phyloP scores from a whole-genome alignment of 2,329 filamentous ascomycete species.

The Didymosphaeria variabile region DNA sequence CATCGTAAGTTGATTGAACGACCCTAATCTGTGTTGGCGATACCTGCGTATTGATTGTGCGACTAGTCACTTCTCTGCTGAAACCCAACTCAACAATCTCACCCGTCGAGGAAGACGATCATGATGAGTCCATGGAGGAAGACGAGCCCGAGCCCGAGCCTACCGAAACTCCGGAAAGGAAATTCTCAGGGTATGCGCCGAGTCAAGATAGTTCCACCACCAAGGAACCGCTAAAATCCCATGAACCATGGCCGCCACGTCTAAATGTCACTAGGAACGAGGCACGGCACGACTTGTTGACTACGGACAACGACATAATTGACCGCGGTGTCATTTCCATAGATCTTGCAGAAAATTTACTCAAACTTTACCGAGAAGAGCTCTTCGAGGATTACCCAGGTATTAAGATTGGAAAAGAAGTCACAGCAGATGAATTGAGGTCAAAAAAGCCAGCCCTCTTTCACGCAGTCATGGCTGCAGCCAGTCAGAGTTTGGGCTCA shows the following conservation, averaged over 20 bases:
- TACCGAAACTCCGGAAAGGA: constrained; percentile 23
- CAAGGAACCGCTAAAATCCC: constrained; percentile 14
- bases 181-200: constrained; percentile 25
- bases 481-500: constrained; percentile 43
- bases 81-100: constrained; percentile 32
- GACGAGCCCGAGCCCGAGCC: constrained; percentile 26
- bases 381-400: constrained; percentile 41
- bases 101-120: constrained; percentile 36
- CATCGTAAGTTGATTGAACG: constrained; percentile 18
- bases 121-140: constrained; percentile 42
- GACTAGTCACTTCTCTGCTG: constrained; percentile 40
- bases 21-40: no score
- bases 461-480: constrained; percentile 48
- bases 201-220: constrained; percentile 24
- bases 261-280: not conserved
- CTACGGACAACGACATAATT: constrained; percentile 44
- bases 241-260: constrained; percentile 2
- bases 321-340: constrained; percentile 44
- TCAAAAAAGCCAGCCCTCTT: constrained; percentile 45
- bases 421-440: constrained; percentile 42
- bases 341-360: constrained; percentile 39
- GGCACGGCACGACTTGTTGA: constrained; percentile 32
- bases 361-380: constrained; percentile 43
- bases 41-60: not conserved
- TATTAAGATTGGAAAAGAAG: constrained; percentile 40